Evolutionary conservation across 441 rosid genomes (phyloP), one percentile per base, ranked within the genome.

Genomic region (Populus trichocarpa): DNA sequence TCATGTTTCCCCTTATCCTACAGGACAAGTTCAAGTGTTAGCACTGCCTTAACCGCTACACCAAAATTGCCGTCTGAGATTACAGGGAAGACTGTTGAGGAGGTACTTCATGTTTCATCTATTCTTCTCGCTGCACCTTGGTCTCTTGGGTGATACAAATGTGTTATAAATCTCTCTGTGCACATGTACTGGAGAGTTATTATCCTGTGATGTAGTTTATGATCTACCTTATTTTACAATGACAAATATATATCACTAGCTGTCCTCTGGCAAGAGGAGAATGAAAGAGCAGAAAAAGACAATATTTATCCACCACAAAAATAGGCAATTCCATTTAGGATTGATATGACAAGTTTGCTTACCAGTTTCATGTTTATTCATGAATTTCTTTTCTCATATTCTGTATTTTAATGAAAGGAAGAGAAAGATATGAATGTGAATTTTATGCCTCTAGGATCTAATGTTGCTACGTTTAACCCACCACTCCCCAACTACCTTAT

Each of bases 31-130:
- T 84, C 94, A 70, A 80, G 86, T 83, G 81, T 80, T 67, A 86
- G 84, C 16, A 74, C 90, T 77, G 79, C 90, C 22, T 85, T 81
- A 71, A 57, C 94, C 82, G 73, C 88, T 75, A 65, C 90, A 67
- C 97, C 96, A 73, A 92, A 90, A 75, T 75, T 93, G 78, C 98
- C 98, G 61, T 96, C 96, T 83, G 98, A 90, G 85, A 93, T 94
- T 36, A 87, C 88, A 53, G 99, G 98, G 78, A 92, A 90, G 89
- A 90, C 94, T 71, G 96, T 96, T 74, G 99, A 96, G 86, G 99
- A 94, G 98, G 99, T 93, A 74, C 23, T 57, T 69, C 32, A 70
- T 69, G 22, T 33, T 14, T 63, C 13, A 46, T 46, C 20, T 14
- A 46, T 63, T 68, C 20, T 68, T 42, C 28, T 23, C 23, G 63